Conservation (phyloP, 176 grass and related monocot species). For the Elaeis guineensis region DNA sequence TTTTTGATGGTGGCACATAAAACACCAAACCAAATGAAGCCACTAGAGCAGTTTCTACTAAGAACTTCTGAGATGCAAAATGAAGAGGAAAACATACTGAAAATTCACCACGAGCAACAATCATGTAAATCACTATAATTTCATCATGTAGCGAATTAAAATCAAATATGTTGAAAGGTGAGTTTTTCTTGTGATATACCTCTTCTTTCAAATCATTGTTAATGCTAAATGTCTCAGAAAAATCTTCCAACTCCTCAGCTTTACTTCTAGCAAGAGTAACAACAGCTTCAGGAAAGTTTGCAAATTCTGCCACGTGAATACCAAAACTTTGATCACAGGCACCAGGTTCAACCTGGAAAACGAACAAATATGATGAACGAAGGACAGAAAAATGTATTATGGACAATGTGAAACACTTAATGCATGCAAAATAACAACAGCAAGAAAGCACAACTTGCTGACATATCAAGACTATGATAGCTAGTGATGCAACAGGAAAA, state of each 20-base stretch:
- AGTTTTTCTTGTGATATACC: constrained; percentile 27
- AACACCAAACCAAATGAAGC: too few relatives aligned
- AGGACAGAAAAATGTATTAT: not conserved
- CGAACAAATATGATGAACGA: constrained; percentile 7
- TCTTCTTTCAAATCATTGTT: constrained; percentile 46
- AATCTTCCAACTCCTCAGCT: constrained; percentile 94
- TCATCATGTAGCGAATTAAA: not conserved
- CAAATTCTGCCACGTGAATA: constrained; percentile 95
- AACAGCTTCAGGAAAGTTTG: constrained; percentile 92
- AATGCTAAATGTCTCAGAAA: constrained; percentile 41
- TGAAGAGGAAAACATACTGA: too few relatives aligned
- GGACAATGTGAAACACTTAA: not conserved
- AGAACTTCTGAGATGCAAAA: too few relatives aligned
- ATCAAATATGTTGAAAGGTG: constrained; percentile 1
- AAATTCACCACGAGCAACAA: too few relatives aligned
- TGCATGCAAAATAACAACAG: too few relatives aligned
- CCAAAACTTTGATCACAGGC: constrained; percentile 97
- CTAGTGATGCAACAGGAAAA: too few relatives aligned
- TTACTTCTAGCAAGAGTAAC: constrained; percentile 81
- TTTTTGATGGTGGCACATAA: too few relatives aligned
- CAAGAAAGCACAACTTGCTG: too few relatives aligned
- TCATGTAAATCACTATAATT: not conserved
- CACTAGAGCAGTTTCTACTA: too few relatives aligned
- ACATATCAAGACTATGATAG: too few relatives aligned
- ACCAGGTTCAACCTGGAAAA: constrained; percentile 80